phyloP scores from a whole-genome alignment of 78 protist species.

The Guillardia theta region DNA sequence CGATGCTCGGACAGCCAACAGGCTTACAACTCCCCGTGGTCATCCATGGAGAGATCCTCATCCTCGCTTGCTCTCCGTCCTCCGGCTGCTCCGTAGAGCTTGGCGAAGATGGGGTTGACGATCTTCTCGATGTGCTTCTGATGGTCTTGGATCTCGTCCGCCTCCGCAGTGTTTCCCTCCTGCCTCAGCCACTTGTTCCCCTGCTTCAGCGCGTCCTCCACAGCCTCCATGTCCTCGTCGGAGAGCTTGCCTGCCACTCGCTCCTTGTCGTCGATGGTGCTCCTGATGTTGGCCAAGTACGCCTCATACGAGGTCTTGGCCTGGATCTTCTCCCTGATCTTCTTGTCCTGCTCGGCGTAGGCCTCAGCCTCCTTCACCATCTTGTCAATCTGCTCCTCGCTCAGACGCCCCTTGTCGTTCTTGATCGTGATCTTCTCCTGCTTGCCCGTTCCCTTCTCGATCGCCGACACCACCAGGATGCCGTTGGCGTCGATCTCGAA shows the following conservation, averaged over 20 bases:
- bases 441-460: conserved; percentile 89
- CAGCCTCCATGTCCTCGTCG: conserved; percentile 86
- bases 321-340: conserved; percentile 73
- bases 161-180: background rate
- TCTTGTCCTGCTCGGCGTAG: conserved; percentile 86
- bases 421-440: conserved; percentile 87
- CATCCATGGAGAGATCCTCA: background rate
- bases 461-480: conserved; percentile 91
- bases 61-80: background rate
- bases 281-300: conserved; percentile 71
- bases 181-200: background rate
- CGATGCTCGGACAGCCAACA: too few species aligned
- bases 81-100: background rate
- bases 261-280: conserved; percentile 62
- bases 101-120: conserved; percentile 32
- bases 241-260: conserved; percentile 81
- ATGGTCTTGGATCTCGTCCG: background rate
- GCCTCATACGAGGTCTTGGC: conserved; percentile 80
- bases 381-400: conserved; percentile 89
- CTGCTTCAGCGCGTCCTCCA: conserved; percentile 68
- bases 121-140: background rate
- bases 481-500: conserved; percentile 92
- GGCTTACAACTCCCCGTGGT: conserved; percentile 25
- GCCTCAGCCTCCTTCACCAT: conserved; percentile 92
- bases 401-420: conserved; percentile 90